Evolutionary conservation across 148 eudicot genomes (phyloP).

Genomic region (Cornus florida): DNA sequence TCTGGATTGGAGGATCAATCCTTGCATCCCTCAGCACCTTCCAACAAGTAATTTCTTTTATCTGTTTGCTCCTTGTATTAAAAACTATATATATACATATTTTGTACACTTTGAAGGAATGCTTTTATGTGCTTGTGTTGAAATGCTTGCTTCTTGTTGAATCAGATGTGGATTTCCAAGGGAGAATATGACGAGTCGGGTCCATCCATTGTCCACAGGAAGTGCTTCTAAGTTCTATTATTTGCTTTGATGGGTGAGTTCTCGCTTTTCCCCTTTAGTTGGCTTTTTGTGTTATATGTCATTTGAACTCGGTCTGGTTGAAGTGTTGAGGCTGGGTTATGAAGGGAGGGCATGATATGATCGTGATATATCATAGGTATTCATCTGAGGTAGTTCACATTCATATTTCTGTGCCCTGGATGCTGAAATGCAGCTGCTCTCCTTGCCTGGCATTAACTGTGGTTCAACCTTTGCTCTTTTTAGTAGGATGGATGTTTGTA

Average conservation of each 20-base stretch:
- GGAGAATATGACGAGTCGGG: conserved; percentile 41
- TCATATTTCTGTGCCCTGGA: background rate
- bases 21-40: conserved; percentile 42
- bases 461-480: conserved; percentile 6
- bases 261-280: conserved; percentile 2
- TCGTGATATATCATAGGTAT: conserved; percentile 2
- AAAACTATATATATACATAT: too few species aligned
- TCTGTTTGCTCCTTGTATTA: background rate
- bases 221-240: conserved; percentile 29
- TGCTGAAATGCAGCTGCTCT: conserved; percentile 7
- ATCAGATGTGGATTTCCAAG: conserved; percentile 32
- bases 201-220: conserved; percentile 42
- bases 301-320: conserved; percentile 17
- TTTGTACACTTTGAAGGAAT: background rate
- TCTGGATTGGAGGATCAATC: conserved; percentile 47
- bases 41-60: conserved; percentile 22
- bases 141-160: background rate
- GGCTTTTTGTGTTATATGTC: conserved; percentile 15
- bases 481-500: conserved; percentile 28
- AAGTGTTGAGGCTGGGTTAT: background rate
- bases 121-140: background rate
- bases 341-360: conserved; percentile 16
- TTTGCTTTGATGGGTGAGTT: conserved; percentile 22
- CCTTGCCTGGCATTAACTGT: background rate
- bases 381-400: background rate